A percentile compares a stretch with the other conserved stretches of the same genome.
Evolutionary conservation across 805 yeast genomes (phyloP).

Genomic region (Kodamaea kaohsiungensis): DNA sequence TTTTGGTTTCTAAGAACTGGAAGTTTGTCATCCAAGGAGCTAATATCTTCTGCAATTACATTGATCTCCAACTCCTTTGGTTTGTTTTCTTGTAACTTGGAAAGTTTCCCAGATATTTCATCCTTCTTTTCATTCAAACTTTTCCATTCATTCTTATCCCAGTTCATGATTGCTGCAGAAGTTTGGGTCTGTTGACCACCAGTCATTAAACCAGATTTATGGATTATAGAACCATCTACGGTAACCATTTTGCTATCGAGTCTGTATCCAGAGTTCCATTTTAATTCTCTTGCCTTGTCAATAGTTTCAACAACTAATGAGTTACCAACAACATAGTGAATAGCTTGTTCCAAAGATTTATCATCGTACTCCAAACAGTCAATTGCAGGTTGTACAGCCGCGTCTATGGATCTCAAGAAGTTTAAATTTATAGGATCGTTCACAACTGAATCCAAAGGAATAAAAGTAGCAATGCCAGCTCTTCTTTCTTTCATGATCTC

Average conservation of each 20-base stretch:
- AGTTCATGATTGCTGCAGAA: conserved; percentile 44
- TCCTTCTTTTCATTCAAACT: conserved; percentile 53
- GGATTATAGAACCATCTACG: conserved; percentile 80
- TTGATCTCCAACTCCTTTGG: conserved; percentile 61
- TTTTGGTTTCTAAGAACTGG: conserved; percentile 47
- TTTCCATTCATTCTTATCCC: conserved; percentile 74
- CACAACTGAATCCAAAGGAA: conserved; percentile 77
- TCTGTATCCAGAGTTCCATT: conserved; percentile 53
- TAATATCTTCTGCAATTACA: conserved; percentile 55
- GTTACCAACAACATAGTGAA: conserved; percentile 76
- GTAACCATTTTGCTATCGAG: conserved; percentile 67
- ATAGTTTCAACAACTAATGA: conserved; percentile 76
- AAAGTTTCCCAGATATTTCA: conserved; percentile 50
- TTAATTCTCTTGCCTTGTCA: conserved; percentile 64
- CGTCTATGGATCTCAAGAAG: conserved; percentile 53
- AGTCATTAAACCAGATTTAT: conserved; percentile 87
- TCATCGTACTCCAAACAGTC: conserved; percentile 75
- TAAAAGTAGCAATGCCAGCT: conserved; percentile 80
- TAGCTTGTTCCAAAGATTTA: conserved; percentile 67
- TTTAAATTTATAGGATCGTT: conserved; percentile 54
- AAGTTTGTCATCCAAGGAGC: conserved; percentile 41
- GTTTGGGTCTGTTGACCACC: conserved; percentile 69
- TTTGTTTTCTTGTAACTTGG: conserved; percentile 46
- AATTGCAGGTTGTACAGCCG: conserved; percentile 61
- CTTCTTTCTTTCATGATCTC: conserved; percentile 81